Base-by-base conservation (phyloP, 108 stramenopile species). In the Nitzschia sp. region DNA sequence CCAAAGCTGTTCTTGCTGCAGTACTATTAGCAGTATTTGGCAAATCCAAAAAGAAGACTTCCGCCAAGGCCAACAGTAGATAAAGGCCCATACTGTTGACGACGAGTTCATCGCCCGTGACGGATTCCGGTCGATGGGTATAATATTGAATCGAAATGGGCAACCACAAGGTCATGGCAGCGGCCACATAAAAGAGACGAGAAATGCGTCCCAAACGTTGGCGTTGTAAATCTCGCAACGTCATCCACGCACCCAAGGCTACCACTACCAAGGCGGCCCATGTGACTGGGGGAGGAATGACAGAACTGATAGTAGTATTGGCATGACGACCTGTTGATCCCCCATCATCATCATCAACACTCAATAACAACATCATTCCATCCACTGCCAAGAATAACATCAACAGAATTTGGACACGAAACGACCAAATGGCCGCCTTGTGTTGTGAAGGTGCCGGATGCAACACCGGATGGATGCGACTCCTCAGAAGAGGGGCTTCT, bases 41-140 rank as follows among this genome's bases (percentile, higher is more conserved):
- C 28, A 76, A 74, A 28, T 59, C 67, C 55, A 80, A 64, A 21
- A 83, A 57, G 53, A 81, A 61, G 16, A 72, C 80, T 71, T 90
- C 89, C 1, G 33, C 58, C 62, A 85, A 48, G 0, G 82, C 78
- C 47, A 61, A 45, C 17, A 61, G 47, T 16, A 59, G 63, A 29
- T 87, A 69, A 0, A 75, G 66, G 5, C 56, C 77, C 57, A 81
- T 75, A 35, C 58, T 71, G 0, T 79, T 71, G 13, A 57, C 38
- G 0, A 80, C 70, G 0, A 63, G 58, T 26, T 65, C 63, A 58
- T 64, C 66, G 17, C 54, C 68, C 22, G 66, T 46, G 1, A 25
- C 52, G 26, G 79, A 44, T 21, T 22, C 41, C 8, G 45, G 17
- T 44, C 54, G 58, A 1, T 57, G 27, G 15, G 17, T 41, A 63